Evolutionary conservation across 768 basidiomycete species (phyloP).

Genomic region (Phaeotremella skinneri): DNA sequence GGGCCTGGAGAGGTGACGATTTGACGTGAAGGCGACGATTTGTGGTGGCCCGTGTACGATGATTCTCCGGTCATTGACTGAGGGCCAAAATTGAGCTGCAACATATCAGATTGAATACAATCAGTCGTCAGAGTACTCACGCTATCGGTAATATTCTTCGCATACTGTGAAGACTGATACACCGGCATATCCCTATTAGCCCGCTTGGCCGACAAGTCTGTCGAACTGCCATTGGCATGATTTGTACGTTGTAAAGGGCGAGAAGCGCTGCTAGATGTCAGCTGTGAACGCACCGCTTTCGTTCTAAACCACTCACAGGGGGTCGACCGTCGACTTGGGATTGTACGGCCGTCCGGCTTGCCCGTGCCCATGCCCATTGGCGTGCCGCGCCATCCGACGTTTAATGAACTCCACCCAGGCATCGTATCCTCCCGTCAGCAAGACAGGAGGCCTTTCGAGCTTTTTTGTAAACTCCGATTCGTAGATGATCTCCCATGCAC

Average conservation of each 20-base stretch:
- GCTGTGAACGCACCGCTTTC: too few relatives aligned
- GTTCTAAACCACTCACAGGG: slow-evolving; percentile 6
- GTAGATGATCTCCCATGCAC: slow-evolving; percentile 67
- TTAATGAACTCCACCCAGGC: slow-evolving; percentile 67
- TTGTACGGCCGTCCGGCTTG: slow-evolving; percentile 22
- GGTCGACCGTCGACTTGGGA: slow-evolving; percentile 8
- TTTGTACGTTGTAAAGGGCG: too few relatives aligned
- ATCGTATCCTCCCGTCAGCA: slow-evolving; percentile 78
- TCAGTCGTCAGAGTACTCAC: slow-evolving; percentile 22
- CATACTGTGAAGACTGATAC: slow-evolving; percentile 46
- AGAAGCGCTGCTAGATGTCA: too few relatives aligned
- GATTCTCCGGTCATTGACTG: slow-evolving; percentile 48
- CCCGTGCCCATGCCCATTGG: slow-evolving; percentile 29
- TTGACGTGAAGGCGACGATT: slow-evolving; percentile 17
- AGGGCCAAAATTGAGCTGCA: slow-evolving; percentile 35
- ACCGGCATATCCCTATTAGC: slow-evolving; percentile 44
- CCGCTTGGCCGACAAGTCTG: slow-evolving; percentile 20
- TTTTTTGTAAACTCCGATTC: slow-evolving; percentile 67
- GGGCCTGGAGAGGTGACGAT: slow-evolving; percentile 17
- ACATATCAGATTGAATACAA: neutral
- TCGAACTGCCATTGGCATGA: neutral
- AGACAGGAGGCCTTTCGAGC: slow-evolving; percentile 67
- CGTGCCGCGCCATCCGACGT: slow-evolving; percentile 50
- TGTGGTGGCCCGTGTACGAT: slow-evolving; percentile 35
- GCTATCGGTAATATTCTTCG: slow-evolving; percentile 45